Base-by-base conservation (phyloP, 768 basidiomycete species). In the Sistotremastrum niveocremeum region DNA sequence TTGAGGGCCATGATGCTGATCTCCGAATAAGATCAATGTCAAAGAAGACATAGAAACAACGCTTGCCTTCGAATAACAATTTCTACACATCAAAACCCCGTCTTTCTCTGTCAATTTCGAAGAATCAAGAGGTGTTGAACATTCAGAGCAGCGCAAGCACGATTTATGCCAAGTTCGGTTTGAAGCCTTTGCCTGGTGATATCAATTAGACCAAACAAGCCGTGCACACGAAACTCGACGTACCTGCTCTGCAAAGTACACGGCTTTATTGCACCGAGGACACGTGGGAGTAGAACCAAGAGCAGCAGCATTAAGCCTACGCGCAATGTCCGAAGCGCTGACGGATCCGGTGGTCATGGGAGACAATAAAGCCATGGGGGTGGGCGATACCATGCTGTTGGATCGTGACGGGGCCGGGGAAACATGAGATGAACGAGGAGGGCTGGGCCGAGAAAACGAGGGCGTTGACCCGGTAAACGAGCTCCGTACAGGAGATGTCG, bases 191-290 rank as follows among this genome's bases (percentile, higher is more conserved):
- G 84, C 76, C 84, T 85, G 51, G 8, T 2, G 28, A 35, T 8
- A 8, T n/a, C 11, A 28, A 31, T 30, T 33, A 4, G 37, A 5
- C 20, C 37, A 6, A 33, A 34, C 34, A 6, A 41, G 31, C 3
- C 8, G 32, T 20, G n/a, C 29, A 28, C 7, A 30, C 20, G n/a
- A 4, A 30, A 33, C 20, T 4, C 38, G n/a, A 50, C 55, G 12
- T 40, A 78, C 84, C 72, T 85, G 84, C 59, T 89, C 85, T 9
- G 86, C 85, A 56, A 89, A 88, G 63, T 84, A 90, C 7, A 90
- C 86, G 44, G 71, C 79, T 69, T 82, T 77, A 35, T 66, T 67
- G 52, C 86, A 90, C 46, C 71, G 69, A 6, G 79, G 76, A 53
- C 86, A 90, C 12, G 57, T 56, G 12, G 84, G 81, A 6, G 76